phyloP scores from a whole-genome alignment of 2,329 filamentous ascomycete species.

The Cercospora brassicicola region DNA sequence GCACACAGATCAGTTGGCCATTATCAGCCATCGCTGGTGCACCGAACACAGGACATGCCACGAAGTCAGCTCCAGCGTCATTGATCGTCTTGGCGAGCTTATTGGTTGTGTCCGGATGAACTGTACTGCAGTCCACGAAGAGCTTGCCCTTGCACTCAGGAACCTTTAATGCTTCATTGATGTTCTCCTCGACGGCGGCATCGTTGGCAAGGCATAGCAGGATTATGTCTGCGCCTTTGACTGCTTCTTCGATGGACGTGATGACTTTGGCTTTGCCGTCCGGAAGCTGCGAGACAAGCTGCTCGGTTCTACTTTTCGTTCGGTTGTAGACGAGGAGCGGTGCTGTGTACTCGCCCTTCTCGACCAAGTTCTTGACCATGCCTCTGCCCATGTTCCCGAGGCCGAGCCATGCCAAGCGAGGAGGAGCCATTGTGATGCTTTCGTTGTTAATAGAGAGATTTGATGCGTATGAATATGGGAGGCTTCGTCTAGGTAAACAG shows the following conservation, averaged over 20 bases:
- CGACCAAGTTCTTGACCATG: slow-evolving; percentile 79
- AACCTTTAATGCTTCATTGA: slow-evolving; percentile 57
- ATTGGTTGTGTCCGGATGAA: slow-evolving; percentile 79
- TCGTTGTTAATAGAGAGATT: not conserved
- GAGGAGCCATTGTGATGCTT: not conserved
- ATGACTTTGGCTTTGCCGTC: slow-evolving; percentile 64
- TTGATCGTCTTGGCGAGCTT: slow-evolving; percentile 60
- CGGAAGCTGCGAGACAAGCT: slow-evolving; percentile 62
- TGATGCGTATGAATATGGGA: not conserved
- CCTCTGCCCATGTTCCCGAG: slow-evolving; percentile 85
- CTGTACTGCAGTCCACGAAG: slow-evolving; percentile 83
- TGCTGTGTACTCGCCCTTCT: slow-evolving; percentile 69
- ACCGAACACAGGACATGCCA: slow-evolving; percentile 74
- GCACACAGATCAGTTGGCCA: slow-evolving; percentile 70
- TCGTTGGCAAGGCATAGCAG: slow-evolving; percentile 83
- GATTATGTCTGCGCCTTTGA: slow-evolving; percentile 71
- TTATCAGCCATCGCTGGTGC: slow-evolving; percentile 68
- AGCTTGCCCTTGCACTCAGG: slow-evolving; percentile 72
- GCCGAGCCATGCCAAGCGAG: slow-evolving; percentile 70
- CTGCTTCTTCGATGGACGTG: slow-evolving; percentile 64
- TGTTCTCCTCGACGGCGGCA: slow-evolving; percentile 64
- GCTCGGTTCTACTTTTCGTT: slow-evolving; percentile 63
- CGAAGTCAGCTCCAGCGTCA: slow-evolving; percentile 67
- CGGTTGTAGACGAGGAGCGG: slow-evolving; percentile 82
- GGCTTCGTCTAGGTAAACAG: not conserved